phyloP scores from a whole-genome alignment of 2,329 filamentous ascomycete genomes.

The Fonsecaea nubica region DNA sequence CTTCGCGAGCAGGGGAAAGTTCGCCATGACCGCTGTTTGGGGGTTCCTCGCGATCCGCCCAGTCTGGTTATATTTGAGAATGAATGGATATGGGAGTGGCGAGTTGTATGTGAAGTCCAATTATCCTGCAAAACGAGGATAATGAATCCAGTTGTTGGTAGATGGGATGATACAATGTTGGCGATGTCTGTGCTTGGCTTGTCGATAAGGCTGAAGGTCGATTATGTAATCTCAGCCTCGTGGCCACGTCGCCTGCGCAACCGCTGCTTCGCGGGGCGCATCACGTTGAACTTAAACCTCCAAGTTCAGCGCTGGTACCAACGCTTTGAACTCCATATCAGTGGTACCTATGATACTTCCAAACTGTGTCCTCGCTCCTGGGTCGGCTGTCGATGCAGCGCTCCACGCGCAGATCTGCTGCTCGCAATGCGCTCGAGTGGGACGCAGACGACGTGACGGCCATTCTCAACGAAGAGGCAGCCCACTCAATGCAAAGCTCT shows the following conservation, averaged over 20 bases:
- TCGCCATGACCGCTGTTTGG: conserved; percentile 17
- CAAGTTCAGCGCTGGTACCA: neutral
- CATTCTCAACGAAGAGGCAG: conserved; percentile 32
- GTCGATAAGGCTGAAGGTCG: neutral
- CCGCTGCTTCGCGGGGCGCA: neutral
- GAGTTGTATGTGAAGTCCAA: neutral
- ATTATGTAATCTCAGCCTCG: neutral
- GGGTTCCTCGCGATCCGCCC: too few relatives aligned
- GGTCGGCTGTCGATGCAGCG: neutral
- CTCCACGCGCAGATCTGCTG: conserved; percentile 5
- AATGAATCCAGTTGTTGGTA: neutral
- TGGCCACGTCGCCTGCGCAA: conserved; percentile 7
- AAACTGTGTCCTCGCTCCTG: neutral
- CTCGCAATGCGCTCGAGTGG: conserved; percentile 14
- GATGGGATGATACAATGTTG: neutral
- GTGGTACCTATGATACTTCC: neutral
- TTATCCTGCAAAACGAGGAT: neutral
- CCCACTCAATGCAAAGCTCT: conserved; percentile 8
- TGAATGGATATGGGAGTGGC: neutral
- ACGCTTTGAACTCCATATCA: neutral
- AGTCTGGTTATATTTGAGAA: too few relatives aligned
- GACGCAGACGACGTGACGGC: conserved; percentile 27
- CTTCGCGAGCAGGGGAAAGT: conserved; percentile 19
- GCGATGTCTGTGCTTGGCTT: neutral
- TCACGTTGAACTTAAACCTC: neutral